Evolutionary conservation across 495 filamentous ascomycete species (phyloP).

Genomic region (Penicillium taxi): DNA sequence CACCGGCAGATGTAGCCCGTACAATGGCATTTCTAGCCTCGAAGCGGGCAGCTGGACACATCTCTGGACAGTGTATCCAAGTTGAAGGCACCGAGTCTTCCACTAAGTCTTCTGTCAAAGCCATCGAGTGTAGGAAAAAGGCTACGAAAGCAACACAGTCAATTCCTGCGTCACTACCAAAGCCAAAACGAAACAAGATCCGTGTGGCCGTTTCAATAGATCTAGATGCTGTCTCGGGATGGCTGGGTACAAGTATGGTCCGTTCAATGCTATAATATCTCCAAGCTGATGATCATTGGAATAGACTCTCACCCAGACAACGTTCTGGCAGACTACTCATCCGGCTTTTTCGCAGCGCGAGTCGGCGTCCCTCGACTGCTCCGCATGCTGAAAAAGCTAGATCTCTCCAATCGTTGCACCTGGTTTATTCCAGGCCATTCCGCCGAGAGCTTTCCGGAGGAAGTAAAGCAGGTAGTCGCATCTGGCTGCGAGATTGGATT

Average conservation of each 20-base stretch:
- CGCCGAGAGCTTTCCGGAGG: conserved; percentile 50
- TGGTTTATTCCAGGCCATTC: conserved; percentile 62
- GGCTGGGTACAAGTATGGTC: conserved; percentile 45
- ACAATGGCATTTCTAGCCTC: conserved; percentile 47
- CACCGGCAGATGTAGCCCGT: conserved; percentile 44
- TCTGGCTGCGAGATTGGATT: conserved; percentile 52
- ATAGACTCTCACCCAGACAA: conserved; percentile 10
- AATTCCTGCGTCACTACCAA: conserved; percentile 19
- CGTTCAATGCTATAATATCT: background rate
- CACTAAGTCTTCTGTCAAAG: background rate
- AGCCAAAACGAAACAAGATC: conserved; percentile 33
- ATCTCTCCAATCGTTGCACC: conserved; percentile 45
- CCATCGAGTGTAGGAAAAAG: no score
- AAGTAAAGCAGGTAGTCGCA: conserved; percentile 45
- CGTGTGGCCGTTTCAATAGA: conserved; percentile 49
- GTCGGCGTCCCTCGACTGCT: conserved; percentile 54
- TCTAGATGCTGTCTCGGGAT: conserved; percentile 54
- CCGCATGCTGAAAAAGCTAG: conserved; percentile 48
- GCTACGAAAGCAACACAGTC: conserved; percentile 6
- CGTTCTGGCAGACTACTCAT: conserved; percentile 47
- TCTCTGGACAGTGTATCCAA: conserved; percentile 46
- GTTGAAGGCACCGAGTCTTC: conserved; percentile 43
- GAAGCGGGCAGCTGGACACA: conserved; percentile 45
- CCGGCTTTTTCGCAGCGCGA: conserved; percentile 51
- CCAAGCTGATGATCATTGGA: background rate